phyloP scores from a whole-genome alignment of 1,284 basidiomycete species.

The Sporisorium sorghi region DNA sequence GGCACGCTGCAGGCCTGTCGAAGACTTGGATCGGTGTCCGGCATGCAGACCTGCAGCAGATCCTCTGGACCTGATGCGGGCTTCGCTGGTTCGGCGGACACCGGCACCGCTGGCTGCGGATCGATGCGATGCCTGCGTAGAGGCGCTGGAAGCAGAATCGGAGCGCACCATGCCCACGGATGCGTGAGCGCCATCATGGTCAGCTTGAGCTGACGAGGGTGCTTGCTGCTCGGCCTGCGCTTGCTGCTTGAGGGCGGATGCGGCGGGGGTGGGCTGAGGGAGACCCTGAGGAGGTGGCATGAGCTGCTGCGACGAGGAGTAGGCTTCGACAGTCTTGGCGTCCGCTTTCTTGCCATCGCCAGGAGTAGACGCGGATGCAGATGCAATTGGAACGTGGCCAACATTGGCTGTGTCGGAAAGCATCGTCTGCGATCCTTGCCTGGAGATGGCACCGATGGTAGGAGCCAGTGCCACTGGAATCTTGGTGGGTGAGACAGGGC shows the following conservation, averaged over 20 bases:
- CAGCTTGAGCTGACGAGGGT: neutral
- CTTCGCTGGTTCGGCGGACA: constrained; percentile 29
- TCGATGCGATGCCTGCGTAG: constrained; percentile 41
- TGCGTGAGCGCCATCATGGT: constrained; percentile 1
- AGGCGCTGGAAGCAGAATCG: constrained; percentile 43
- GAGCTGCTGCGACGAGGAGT: constrained; percentile 18
- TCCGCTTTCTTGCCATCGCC: constrained; percentile 2
- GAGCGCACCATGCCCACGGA: constrained; percentile 39
- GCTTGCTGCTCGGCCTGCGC: constrained; percentile 14
- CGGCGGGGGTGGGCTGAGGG: constrained; percentile 37
- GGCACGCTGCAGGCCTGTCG: constrained; percentile 37
- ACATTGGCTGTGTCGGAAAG: constrained; percentile 21
- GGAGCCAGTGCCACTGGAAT: constrained; percentile 41
- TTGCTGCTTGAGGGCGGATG: constrained; percentile 38
- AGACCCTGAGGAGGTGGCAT: constrained; percentile 48
- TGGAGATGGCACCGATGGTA: constrained; percentile 42
- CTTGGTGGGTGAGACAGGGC: constrained; percentile 48
- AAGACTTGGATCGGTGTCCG: constrained; percentile 49
- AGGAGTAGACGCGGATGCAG: constrained; percentile 1
- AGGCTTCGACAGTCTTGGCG: neutral
- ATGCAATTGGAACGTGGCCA: neutral
- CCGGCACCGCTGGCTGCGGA: constrained; percentile 25
- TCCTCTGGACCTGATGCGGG: constrained; percentile 19
- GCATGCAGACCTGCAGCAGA: constrained; percentile 22
- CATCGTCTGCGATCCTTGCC: constrained; percentile 40